Base-by-base conservation (phyloP, 805 yeast genomes). In the Lipomyces kockii region DNA sequence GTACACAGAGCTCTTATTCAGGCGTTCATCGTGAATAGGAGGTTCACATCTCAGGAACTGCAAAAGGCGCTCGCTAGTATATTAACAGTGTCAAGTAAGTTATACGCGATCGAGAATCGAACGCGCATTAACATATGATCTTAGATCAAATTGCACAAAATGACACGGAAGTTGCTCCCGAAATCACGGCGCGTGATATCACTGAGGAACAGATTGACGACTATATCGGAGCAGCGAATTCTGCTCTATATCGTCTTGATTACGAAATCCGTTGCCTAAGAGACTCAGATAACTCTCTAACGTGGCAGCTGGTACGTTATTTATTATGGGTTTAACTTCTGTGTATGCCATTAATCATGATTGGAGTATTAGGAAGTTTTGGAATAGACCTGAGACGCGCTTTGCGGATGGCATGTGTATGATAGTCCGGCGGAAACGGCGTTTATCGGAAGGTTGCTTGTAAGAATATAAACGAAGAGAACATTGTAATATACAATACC, bases 1-100 rank as follows among this genome's bases (percentile, higher is more conserved):
- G 70, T 59, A 5, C 66, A 67, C 35, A 29, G 68, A 14, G 70
- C 68, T 22, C 55, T 67, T 20, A 56, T 67, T 14, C 70, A 67
- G 43, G 62, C 65, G 5, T 67, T 67, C 32, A 34, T 67, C 9
- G 66, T 62, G 20, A 60, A 58, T 9, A 65, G 70, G 20, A 58
- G 7, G 34, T 46, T 67, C n/a, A 43, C 37, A 3, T 58, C 53
- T 27, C 9, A 14, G 9, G 58, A 67, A 49, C 46, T 67, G 37
- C 54, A 46, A 35, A 37, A 34, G 17, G 68, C 66, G 11, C 56
- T 67, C 2, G 61, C 70, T 6, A 59, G 53, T 7, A 64, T 67
- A 14, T 29, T 67, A 22, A 64, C 65, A 8, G 61, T 39, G 5
- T 60, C 65, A 20, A 64, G 70, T 67, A 58, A 12, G 70, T 49